Evolutionary conservation across 441 rosid species (phyloP).

Genomic region (Gossypium gossypioides): DNA sequence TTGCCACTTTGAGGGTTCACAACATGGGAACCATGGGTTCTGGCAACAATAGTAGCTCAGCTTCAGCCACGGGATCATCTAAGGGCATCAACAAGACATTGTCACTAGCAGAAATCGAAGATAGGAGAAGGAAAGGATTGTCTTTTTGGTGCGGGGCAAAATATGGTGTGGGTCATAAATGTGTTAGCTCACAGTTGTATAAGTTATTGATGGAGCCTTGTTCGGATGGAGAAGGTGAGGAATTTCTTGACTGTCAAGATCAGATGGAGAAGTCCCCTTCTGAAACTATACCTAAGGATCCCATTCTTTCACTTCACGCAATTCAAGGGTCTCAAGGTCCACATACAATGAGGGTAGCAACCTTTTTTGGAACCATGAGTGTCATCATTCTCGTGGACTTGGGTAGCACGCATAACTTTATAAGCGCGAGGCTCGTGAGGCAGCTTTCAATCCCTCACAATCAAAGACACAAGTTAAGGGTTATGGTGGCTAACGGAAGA

Average conservation of each 20-base stretch:
- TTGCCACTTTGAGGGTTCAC: neutral
- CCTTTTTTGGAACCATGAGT: neutral
- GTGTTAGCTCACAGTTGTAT: neutral
- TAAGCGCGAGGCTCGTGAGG: neutral
- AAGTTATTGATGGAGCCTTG: neutral
- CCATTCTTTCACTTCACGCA: neutral
- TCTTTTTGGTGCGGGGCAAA: neutral
- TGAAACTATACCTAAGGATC: neutral
- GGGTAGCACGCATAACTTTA: neutral
- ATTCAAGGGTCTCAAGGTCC: neutral
- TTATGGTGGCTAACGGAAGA: neutral
- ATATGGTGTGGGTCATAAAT: neutral
- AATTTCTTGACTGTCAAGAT: neutral
- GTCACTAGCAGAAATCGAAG: neutral
- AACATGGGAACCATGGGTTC: neutral
- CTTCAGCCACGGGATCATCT: neutral
- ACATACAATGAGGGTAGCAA: neutral
- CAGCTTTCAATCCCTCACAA: neutral
- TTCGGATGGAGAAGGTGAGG: neutral
- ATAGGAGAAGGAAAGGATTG: neutral
- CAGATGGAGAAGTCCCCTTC: neutral
- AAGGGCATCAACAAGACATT: neutral
- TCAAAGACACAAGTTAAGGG: neutral
- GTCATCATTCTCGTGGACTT: neutral
- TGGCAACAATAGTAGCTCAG: neutral